Evolutionary conservation across 139 green algal species (phyloP), one percentile per base, ranked within the genome.

Genomic region (Mesostigma viride): DNA sequence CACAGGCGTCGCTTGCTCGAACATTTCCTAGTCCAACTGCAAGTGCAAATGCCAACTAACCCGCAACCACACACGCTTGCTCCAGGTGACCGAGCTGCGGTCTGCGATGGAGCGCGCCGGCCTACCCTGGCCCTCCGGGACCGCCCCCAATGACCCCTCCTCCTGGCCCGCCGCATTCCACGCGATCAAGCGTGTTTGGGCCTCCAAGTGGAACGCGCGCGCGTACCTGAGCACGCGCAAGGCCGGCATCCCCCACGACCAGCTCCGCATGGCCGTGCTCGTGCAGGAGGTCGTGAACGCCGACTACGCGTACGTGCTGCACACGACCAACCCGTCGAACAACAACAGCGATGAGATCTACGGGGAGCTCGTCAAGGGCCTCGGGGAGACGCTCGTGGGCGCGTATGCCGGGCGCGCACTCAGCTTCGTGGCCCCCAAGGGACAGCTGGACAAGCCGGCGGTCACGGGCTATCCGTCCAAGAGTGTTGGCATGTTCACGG

Each of bases 271-370:
- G 93, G 93, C 93, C 17, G 93, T 99, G 72, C 84, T 98, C 48
- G 86, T 94, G 65, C 90, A 35, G 45, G 56, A 74, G 70, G 40
- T 77, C 1, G 88, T 97, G 64, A 85, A 85, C 0, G 87, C 89
- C 4, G 79, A 89, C 40, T 99, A 99, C 70, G 93, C 93, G 0
- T 99, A 96, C 75, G 93, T 99, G 17, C 92, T 98, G 75, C 93
- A 99, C 88, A 99, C 93, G 26, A 84, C 83, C 59, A 98, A 99
- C 78, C 93, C 93, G 47, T 85, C 72, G 65, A 81, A 11, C 46
- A 76, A 83, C 69, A 79, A 90, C 60, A 70, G 79, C 59, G 58
- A 51, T 30, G 87, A 98, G 79, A 87, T 98, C 36, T 99, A 96
- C 79, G 88, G 80, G 58, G 93, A 99, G 86, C 35, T 97, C 53